Evolutionary conservation across 2,329 filamentous ascomycete genomes (phyloP).

Genomic region (Davidsoniella australis): DNA sequence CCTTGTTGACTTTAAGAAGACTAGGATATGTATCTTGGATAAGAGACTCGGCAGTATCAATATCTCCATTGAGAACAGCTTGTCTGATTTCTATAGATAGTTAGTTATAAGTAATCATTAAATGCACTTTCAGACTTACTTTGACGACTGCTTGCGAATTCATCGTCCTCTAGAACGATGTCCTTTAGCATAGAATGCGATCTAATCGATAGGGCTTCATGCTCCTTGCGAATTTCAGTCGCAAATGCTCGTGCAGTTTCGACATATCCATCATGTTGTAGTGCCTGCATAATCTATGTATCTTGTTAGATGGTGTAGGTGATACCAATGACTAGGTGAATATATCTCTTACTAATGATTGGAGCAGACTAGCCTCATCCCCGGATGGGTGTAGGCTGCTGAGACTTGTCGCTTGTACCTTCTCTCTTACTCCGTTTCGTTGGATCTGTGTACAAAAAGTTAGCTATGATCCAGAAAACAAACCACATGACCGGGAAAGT

Average conservation of each 20-base stretch:
- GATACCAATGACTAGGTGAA: no score
- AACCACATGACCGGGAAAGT: not conserved
- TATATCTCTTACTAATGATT: no score
- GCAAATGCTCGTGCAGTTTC: constrained; percentile 83
- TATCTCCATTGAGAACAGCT: constrained; percentile 79
- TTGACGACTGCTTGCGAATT: constrained; percentile 74
- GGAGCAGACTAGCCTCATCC: no score
- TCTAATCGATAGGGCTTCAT: constrained; percentile 47
- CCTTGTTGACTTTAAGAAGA: constrained; percentile 63
- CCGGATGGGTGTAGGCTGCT: no score
- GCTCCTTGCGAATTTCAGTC: constrained; percentile 60
- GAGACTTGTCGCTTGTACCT: no score
- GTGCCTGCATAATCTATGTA: constrained; percentile 46
- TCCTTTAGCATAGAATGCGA: constrained; percentile 32
- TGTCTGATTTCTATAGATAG: constrained; percentile 55
- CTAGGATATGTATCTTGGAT: constrained; percentile 63
- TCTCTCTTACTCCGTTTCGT: no score
- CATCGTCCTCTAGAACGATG: constrained; percentile 57
- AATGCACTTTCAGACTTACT: constrained; percentile 33
- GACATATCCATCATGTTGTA: constrained; percentile 89
- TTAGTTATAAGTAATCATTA: not conserved
- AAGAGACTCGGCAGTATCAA: constrained; percentile 74
- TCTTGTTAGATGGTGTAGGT: no score
- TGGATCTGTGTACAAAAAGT: no score
- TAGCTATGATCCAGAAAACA: not conserved